Conservation (phyloP, 345 rosid species). For the Kandelia obovata region DNA sequence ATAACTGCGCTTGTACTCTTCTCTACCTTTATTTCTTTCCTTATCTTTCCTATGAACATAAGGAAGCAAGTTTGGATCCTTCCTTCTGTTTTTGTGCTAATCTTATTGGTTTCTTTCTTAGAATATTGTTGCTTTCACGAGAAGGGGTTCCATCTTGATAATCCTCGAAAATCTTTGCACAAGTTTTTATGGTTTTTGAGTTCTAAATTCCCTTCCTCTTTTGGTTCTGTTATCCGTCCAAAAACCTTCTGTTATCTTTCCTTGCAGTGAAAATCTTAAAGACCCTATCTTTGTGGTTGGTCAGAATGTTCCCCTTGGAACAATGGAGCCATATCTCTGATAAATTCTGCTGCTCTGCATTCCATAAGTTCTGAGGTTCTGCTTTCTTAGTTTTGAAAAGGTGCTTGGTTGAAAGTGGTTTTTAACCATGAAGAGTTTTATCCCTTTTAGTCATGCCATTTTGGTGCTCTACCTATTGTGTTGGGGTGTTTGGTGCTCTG, state of each 20-base stretch:
- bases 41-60: constrained; percentile 31
- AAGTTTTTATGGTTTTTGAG: constrained; percentile 17
- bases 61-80: not conserved
- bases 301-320: not conserved
- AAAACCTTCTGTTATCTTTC: not conserved
- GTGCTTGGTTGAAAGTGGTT: no score
- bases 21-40: constrained; percentile 19
- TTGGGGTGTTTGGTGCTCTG: constrained; percentile 36
- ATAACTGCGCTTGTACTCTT: constrained; percentile 34
- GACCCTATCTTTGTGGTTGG: not conserved
- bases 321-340: not conserved
- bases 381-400: not conserved
- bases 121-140: not conserved
- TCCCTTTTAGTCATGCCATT: constrained; percentile 11
- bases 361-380: not conserved
- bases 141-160: constrained; percentile 23
- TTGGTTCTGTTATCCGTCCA: constrained; percentile 13
- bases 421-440: constrained; percentile 16
- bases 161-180: constrained; percentile 6
- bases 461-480: constrained; percentile 36
- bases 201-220: constrained; percentile 10
- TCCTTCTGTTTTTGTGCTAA: not conserved
- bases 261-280: constrained; percentile 3
- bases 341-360: not conserved
- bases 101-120: not conserved